Percentiles rank a stretch among this genome's conserved stretches.
phyloP scores from a whole-genome alignment of 2,329 filamentous ascomycete genomes.

The Fusarium falciforme region DNA sequence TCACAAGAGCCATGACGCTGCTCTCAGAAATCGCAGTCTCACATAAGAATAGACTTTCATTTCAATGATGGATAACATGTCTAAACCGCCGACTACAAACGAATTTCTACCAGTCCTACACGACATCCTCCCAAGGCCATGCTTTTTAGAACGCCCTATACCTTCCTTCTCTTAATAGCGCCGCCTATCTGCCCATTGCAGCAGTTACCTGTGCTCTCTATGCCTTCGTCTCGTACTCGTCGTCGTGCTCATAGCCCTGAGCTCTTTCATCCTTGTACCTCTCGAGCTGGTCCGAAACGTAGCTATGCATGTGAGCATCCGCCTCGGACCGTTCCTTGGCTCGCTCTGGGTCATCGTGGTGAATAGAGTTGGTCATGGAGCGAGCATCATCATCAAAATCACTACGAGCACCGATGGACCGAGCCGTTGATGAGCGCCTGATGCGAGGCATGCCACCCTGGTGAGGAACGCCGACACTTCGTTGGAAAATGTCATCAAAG shows the following conservation, averaged over 20 bases:
- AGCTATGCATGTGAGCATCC: constrained; percentile 80
- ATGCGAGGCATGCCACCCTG: constrained; percentile 63
- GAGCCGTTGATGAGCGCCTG: constrained; percentile 82
- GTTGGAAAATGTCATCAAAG: constrained; percentile 87
- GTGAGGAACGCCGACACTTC: constrained; percentile 52
- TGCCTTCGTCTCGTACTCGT: constrained; percentile 61
- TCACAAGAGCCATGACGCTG: neutral
- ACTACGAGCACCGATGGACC: constrained; percentile 86
- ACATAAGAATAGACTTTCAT: constrained; percentile 1
- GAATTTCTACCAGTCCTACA: constrained; percentile 6
- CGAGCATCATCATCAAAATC: constrained; percentile 70
- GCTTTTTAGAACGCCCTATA: constrained; percentile 33
- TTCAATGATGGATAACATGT: constrained; percentile 22
- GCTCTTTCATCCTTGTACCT: constrained; percentile 64
- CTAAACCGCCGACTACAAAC: constrained; percentile 22
- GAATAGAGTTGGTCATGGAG: constrained; percentile 48
- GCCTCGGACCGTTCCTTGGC: constrained; percentile 64
- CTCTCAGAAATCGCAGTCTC: neutral
- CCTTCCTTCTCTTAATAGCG: constrained; percentile 17
- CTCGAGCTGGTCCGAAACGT: constrained; percentile 84
- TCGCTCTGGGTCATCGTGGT: constrained; percentile 56
- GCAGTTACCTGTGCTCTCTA: constrained; percentile 17
- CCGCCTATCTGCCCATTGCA: constrained; percentile 7
- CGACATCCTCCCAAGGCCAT: constrained; percentile 14
- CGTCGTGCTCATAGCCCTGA: constrained; percentile 48